These are phyloP conservation scores for Paramecium pentaurelia DNA, from an alignment of 73 alveolate genomes.

Conservation along the genomic window DNA sequence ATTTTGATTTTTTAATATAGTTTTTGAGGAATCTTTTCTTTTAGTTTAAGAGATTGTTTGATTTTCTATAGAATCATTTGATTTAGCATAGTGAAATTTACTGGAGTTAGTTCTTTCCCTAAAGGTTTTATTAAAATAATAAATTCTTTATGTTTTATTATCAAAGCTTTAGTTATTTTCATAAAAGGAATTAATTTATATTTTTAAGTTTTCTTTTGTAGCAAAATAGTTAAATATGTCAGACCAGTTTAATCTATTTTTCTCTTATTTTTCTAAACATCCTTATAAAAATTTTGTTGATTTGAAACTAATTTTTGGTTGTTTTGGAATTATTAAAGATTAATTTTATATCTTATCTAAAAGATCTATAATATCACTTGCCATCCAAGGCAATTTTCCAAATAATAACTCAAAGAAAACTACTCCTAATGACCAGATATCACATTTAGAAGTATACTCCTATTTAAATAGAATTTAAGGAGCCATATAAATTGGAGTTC, in stretches of 20 bases:
- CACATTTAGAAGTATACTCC: constrained; percentile 34
- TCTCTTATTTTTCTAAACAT: background rate
- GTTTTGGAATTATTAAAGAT: background rate
- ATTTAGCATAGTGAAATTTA: background rate
- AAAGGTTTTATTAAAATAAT: background rate
- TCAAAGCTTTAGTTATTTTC: background rate
- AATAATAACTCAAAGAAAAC: background rate
- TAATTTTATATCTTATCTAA: background rate
- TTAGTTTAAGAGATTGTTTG: background rate
- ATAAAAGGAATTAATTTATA: background rate
- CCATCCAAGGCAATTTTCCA: background rate
- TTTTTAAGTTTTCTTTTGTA: background rate
- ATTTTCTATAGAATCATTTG: background rate
- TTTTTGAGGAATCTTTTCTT: background rate
- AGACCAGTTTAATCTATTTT: background rate
- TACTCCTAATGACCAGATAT: constrained; percentile 60
- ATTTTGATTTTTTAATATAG: background rate
- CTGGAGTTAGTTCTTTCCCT: background rate
- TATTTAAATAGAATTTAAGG: constrained; percentile 42
- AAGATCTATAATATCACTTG: background rate
- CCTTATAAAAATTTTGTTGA: background rate
- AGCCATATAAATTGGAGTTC: constrained; percentile 58
- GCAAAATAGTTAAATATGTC: background rate
- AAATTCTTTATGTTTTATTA: background rate
- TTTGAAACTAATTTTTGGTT: background rate